Percentiles rank a stretch among this genome's conserved stretches.
phyloP scores from a whole-genome alignment of 805 yeast genomes.

The Torulaspora maleeae region DNA sequence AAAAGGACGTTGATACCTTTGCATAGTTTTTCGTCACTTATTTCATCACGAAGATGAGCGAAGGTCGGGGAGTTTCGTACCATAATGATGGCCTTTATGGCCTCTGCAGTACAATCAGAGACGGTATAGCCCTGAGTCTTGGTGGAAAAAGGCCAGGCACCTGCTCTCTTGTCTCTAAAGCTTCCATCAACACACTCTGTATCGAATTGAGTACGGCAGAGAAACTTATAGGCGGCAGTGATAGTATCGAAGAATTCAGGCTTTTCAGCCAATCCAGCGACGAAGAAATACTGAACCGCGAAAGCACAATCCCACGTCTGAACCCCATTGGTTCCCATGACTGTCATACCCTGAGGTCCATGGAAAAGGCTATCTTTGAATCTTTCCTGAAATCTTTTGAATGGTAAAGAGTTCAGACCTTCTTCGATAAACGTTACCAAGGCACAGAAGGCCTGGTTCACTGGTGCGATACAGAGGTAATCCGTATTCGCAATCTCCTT shows the following conservation, averaged over 20 bases:
- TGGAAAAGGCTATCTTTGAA: slow-evolving; percentile 75
- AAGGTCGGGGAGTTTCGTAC: slow-evolving; percentile 62
- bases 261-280: slow-evolving; percentile 70
- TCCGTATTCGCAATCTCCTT: slow-evolving; percentile 78
- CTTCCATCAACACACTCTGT: slow-evolving; percentile 72
- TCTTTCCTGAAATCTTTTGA: slow-evolving; percentile 50
- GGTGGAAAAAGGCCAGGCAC: slow-evolving; percentile 96
- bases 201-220: slow-evolving; percentile 79
- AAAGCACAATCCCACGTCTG: slow-evolving; percentile 98
- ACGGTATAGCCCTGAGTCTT: slow-evolving; percentile 95
- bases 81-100: slow-evolving; percentile 90
- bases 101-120: slow-evolving; percentile 95
- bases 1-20: slow-evolving; percentile 75
- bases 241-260: slow-evolving; percentile 64
- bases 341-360: slow-evolving; percentile 87
- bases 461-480: slow-evolving; percentile 86
- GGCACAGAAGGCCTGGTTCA: slow-evolving; percentile 78
- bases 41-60: slow-evolving; percentile 45
- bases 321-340: slow-evolving; percentile 96
- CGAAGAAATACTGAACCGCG: slow-evolving; percentile 74
- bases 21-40: slow-evolving; percentile 50
- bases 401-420: slow-evolving; percentile 62
- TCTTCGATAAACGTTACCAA: slow-evolving; percentile 66
- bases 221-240: slow-evolving; percentile 60
- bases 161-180: slow-evolving; percentile 75